Base-by-base conservation (phyloP, 129 eudicot species). In the Kitagawia praeruptora region DNA sequence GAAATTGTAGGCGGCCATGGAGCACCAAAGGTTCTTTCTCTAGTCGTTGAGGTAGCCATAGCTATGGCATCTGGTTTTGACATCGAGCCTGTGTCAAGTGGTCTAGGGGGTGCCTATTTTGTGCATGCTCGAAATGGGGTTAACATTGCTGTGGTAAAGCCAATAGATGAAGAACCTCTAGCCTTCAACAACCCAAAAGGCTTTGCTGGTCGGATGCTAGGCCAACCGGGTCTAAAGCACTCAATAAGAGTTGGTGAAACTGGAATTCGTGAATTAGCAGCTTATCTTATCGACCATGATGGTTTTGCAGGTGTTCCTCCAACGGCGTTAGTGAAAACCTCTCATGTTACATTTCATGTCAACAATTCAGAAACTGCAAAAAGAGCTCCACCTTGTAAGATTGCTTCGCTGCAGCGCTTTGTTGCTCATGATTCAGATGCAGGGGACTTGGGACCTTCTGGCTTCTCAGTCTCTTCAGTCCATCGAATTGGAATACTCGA, bases 291-390 rank as follows among this genome's bases (percentile, higher is more conserved):
- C 40, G 98, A 95, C 82, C 98, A 92, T 80, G 89, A 87, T 42
- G 94, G 98, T 4, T 95, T 95, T 82, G 87, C 98, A 11, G 93
- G 98, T 67, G 97, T 95, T 47, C 96, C 98, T 80, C 97, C 98
- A 38, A 88, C 98, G 2, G 96, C 96, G 28, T 84, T 95, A 8
- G 98, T 95, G 40, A 90, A 87, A 84, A 87, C 92, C 53, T 90
- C 93, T 61, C 86, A 88, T 77, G 91, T 87, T 64, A 73, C 74
- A 2, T 95, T 95, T 47, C 85, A 92, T 70, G 82, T 88, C 39
- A 87, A 67, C 41, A 67, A 76, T 31, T 44, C 82, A 3, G 84
- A 82, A 45, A 18, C 84, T 45, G 73, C 69, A 8, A 25, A 25
- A 75, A 12, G 85, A 1, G 41, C 85, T 37, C 85, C 90, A 25